Evolutionary conservation across 306 rosid genomes (phyloP).

Genomic region (Lathyrus tuberosus): DNA sequence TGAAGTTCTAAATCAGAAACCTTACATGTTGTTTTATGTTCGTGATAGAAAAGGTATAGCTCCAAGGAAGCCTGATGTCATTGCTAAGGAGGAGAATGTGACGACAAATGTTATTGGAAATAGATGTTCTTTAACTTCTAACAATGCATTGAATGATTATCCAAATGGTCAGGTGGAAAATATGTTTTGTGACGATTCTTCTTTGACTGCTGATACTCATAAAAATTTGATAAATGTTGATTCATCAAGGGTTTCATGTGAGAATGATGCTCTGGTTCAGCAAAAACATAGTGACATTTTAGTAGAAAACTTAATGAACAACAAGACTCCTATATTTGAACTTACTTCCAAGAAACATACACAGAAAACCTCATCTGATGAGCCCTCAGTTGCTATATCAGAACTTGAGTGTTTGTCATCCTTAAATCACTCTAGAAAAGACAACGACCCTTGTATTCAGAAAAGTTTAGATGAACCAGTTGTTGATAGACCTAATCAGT

Average conservation of each 20-base stretch:
- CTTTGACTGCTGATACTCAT: slow-evolving; percentile 35
- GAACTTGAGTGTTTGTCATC: too few species aligned
- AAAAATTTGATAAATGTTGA: slow-evolving; percentile 45
- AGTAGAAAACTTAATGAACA: slow-evolving; percentile 36
- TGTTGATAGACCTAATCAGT: slow-evolving; percentile 28
- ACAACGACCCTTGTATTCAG: slow-evolving; percentile 32
- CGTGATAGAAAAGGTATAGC: too few species aligned
- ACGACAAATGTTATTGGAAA: too few species aligned
- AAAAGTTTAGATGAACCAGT: slow-evolving; percentile 32
- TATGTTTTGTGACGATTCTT: slow-evolving; percentile 34
- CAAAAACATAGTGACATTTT: slow-evolving; percentile 27
- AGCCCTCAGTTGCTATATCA: too few species aligned
- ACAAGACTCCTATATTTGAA: slow-evolving; percentile 43
- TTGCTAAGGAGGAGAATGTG: too few species aligned
- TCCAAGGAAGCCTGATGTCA: too few species aligned
- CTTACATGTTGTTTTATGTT: too few species aligned
- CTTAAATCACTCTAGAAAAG: too few species aligned
- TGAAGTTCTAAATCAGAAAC: slow-evolving; percentile 73
- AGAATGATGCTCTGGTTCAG: slow-evolving; percentile 38
- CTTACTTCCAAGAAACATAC: slow-evolving; percentile 33
- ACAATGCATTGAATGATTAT: too few species aligned
- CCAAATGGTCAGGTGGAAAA: too few species aligned
- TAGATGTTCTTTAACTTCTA: too few species aligned
- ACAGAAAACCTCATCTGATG: slow-evolving; percentile 22
- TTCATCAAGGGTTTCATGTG: slow-evolving; percentile 37